Evolutionary conservation across 768 basidiomycete species (phyloP), one percentile per base, ranked within the genome.

Genomic region (Multifurca ochricompacta): DNA sequence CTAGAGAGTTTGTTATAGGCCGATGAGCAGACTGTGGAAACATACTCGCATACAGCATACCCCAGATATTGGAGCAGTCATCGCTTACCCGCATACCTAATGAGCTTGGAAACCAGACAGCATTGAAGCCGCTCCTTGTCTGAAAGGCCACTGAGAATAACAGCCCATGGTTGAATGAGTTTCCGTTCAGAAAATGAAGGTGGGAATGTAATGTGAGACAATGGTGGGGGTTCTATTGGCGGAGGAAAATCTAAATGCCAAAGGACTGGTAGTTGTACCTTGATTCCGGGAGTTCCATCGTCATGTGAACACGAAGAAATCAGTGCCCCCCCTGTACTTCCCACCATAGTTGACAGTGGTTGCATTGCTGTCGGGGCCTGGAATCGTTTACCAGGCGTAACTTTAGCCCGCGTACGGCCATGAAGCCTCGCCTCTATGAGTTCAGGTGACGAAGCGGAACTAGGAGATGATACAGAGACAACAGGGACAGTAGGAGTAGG

Each of bases 61-160:
- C 18, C 27, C 5, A 19, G 6, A 27, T 31, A 51, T 18, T 59
- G 10, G 3, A 10, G 40, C 19, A 19, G 18, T 21, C 49, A 54
- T 25, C 6, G n/a, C 64, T 31, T 62, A 81, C 83, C 79, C 68
- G 83, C 80, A 66, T 84, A 83, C 45, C 83, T 76, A 62, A 86
- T 75, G 34, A 75, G 71, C 49, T 76, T 76, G 11, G 82, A 87
- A 13, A 82, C 82, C 28, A 74, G 66, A n/a, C 66, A 62, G 52
- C 82, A 81, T 23, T 63, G 62, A 6, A 53, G 56, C 6, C 83
- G 68, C 47, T 82, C 80, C 46, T 63, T 48, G 6, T 70, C 59
- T 4, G 71, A 68, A 3, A 87, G 66, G 5, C 66, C 69, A 54
- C 77, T 77, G 6, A 88, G 68, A 14, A 82, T 68, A 28, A 86